These are phyloP conservation scores for Candida palmyrensis DNA, from an alignment of 805 yeast genomes.

Conservation along the genomic window DNA sequence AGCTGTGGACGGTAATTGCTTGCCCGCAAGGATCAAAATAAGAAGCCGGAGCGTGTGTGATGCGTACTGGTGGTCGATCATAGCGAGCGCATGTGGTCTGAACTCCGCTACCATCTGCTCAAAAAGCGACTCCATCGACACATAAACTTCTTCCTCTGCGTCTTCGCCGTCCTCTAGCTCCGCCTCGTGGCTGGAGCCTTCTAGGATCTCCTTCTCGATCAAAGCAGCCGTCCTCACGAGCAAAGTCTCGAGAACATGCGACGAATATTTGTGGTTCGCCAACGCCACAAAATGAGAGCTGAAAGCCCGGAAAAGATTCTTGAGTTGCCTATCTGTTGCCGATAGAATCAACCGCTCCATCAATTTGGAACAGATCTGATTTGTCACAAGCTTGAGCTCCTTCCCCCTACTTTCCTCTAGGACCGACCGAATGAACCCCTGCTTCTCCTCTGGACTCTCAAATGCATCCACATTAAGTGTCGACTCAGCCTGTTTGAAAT, in stretches of 20 bases:
- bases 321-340: constrained; percentile 61
- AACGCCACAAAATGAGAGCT: constrained; percentile 71
- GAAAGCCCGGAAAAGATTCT: constrained; percentile 60
- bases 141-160: constrained; percentile 33
- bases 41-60: constrained; percentile 81
- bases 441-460: constrained; percentile 64
- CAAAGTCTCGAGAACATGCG: constrained; percentile 89
- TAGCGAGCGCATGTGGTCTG: constrained; percentile 49
- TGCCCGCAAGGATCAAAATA: constrained; percentile 69
- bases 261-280: constrained; percentile 83
- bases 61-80: constrained; percentile 76
- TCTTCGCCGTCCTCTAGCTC: constrained; percentile 28
- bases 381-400: constrained; percentile 86
- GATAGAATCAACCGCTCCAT: constrained; percentile 78
- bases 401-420: constrained; percentile 84
- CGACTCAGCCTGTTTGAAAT: constrained; percentile 89
- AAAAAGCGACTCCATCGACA: constrained; percentile 63
- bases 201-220: constrained; percentile 65
- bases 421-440: constrained; percentile 68
- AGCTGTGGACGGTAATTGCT: constrained; percentile 69
- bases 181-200: constrained; percentile 23
- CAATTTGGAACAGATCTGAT: constrained; percentile 90
- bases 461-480: constrained; percentile 79
- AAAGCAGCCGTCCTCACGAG: constrained; percentile 69
- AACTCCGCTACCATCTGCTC: constrained; percentile 62